These are phyloP conservation scores for Ceratocystis papillata DNA, from an alignment of 2,329 filamentous ascomycete species.

Conservation along the genomic window DNA sequence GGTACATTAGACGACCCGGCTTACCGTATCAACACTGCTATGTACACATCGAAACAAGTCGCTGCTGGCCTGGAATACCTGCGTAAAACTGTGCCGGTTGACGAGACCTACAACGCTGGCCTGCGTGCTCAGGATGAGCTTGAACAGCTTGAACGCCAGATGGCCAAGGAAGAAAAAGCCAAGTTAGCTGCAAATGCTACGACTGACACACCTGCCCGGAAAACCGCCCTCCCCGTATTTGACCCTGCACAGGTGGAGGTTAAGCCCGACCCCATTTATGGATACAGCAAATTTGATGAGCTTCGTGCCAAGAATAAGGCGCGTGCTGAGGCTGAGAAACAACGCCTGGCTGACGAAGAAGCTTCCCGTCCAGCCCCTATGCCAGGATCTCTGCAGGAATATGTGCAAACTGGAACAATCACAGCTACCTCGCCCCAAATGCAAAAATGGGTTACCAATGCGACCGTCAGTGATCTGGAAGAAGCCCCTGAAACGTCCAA, in stretches of 20 bases:
- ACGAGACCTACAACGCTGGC: conserved; percentile 51
- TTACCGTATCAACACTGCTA: conserved; percentile 39
- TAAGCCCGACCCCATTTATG: conserved; percentile 44
- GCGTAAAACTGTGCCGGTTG: conserved; percentile 43
- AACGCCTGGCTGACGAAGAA: conserved; percentile 35
- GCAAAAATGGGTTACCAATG: conserved; percentile 35
- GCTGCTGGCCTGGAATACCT: conserved; percentile 44
- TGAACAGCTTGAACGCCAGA: conserved; percentile 38
- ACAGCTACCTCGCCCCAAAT: conserved; percentile 35
- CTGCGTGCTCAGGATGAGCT: conserved; percentile 54
- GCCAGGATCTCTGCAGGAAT: conserved; percentile 25
- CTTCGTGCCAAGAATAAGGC: conserved; percentile 46
- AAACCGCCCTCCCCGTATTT: conserved; percentile 27
- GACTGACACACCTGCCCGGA: conserved; percentile 24
- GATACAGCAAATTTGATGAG: conserved; percentile 45
- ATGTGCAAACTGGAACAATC: conserved; percentile 33
- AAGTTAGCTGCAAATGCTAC: conserved; percentile 17
- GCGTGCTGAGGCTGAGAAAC: conserved; percentile 38
- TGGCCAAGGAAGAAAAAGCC: conserved; percentile 26
- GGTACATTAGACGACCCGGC: conserved; percentile 52
- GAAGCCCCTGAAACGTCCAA: conserved; percentile 41
- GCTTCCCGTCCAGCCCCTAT: conserved; percentile 24
- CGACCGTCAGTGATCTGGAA: conserved; percentile 41
- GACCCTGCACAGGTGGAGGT: conserved; percentile 25
- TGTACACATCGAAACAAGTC: conserved; percentile 36